A percentile compares a stretch with the other conserved stretches of the same genome.
These are phyloP conservation scores for Candida hispaniensis DNA, from an alignment of 805 yeast species.

Conservation along the genomic window DNA sequence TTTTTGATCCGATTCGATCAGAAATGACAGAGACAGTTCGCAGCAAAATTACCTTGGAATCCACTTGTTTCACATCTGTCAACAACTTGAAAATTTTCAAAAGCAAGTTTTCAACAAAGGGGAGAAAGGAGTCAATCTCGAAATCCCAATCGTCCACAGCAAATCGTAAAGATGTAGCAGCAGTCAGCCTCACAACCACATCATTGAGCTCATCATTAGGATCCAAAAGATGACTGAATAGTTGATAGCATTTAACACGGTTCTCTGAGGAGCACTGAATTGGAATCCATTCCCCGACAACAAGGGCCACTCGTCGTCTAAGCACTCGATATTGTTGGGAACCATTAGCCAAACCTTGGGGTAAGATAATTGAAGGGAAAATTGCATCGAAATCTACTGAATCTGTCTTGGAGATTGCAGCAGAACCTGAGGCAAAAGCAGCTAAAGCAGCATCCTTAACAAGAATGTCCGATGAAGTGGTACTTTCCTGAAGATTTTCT, in stretches of 20 bases:
- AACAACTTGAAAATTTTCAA: slow-evolving; percentile 41
- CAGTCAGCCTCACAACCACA: slow-evolving; percentile 67
- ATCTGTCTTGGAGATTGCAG: slow-evolving; percentile 42
- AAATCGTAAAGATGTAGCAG: slow-evolving; percentile 56
- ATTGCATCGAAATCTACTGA: slow-evolving; percentile 59
- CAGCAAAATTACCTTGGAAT: slow-evolving; percentile 64
- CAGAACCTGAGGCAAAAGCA: slow-evolving; percentile 70
- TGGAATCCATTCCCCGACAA: slow-evolving; percentile 72
- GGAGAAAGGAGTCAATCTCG: slow-evolving; percentile 52
- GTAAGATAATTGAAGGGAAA: slow-evolving; percentile 51
- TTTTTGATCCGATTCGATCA: slow-evolving; percentile 26
- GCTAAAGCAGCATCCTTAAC: slow-evolving; percentile 70
- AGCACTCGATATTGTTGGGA: slow-evolving; percentile 49
- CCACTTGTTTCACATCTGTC: slow-evolving; percentile 44
- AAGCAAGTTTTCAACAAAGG: slow-evolving; percentile 48
- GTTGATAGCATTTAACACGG: slow-evolving; percentile 46
- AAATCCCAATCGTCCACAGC: slow-evolving; percentile 84
- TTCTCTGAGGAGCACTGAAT: slow-evolving; percentile 52
- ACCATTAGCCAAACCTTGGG: slow-evolving; percentile 42
- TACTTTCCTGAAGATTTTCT: slow-evolving; percentile 42
- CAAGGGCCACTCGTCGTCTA: slow-evolving; percentile 63
- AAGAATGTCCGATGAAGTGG: slow-evolving; percentile 40
- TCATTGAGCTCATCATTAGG: slow-evolving; percentile 45
- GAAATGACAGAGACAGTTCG: slow-evolving; percentile 52
- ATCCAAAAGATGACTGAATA: slow-evolving; percentile 42